Base-by-base conservation (phyloP, 768 basidiomycete genomes). In the Crucibulum laeve region DNA sequence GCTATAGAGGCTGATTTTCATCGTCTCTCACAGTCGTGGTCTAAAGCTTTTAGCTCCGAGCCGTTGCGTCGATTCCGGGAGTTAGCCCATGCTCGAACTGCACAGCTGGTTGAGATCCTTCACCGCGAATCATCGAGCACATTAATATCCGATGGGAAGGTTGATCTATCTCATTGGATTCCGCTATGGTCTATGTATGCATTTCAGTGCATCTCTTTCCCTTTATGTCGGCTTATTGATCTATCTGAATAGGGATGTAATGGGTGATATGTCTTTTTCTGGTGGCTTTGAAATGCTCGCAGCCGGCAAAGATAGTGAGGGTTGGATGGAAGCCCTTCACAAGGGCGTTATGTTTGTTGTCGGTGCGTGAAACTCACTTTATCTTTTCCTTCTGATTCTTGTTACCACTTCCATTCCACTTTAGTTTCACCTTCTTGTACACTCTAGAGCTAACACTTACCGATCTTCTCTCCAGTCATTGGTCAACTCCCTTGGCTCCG, bases 11-110 rank as follows among this genome's bases (percentile, higher is more conserved):
- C 21, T 43, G n/a, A 46, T 19, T 46, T 50, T 6, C 36, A 53
- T 10, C 37, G n/a, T n/a, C n/a, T n/a, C n/a, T n/a, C n/a, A n/a
- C 32, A 61, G 52, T 54, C 57, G 19, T 65, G 63, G 63, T 56
- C 55, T 21, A 55, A 48, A 25, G 64, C 63, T 13, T 62, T 65
- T 46, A 43, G 53, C 17, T 44, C 42, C n/a, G 49, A 60, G 22
- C 47, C 59, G n/a, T 18, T 64, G 28, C 57, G 38, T 30, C 52
- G 53, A 33, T 64, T 38, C 25, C 44, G 51, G n/a, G 25, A 33
- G 30, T 21, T 25, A 5, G 47, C 51, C n/a, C 25, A 51, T 46
- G 43, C 44, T 33, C 37, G 26, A 10, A 52, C 51, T 1, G 26
- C 22, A 4, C 51, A 52, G 33, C 40, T 52, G 11, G 11, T 47